phyloP scores from a whole-genome alignment of 2,329 filamentous ascomycete genomes.

The Nannizziopsis barbatae region DNA sequence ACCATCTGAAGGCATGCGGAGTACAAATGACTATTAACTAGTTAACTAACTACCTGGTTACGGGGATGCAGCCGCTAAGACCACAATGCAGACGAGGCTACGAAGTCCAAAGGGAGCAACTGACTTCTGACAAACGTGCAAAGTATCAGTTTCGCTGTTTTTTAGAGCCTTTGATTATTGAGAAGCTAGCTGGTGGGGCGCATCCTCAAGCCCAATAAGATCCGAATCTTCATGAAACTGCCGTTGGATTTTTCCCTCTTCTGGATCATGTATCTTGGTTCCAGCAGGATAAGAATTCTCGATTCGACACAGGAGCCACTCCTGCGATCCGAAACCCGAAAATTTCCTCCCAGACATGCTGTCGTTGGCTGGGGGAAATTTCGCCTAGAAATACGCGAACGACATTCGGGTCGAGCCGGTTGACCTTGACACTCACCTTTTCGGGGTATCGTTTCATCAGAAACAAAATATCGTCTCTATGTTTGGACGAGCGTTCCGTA shows the following conservation, averaged over 20 bases:
- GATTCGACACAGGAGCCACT: background rate
- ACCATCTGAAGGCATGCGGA: no score
- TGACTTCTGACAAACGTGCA: no score
- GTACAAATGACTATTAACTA: no score
- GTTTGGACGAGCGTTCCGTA: background rate
- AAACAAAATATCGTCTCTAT: constrained; percentile 1
- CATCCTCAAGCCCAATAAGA: no score
- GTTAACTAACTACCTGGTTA: no score
- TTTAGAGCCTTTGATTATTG: background rate
- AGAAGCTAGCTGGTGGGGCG: background rate
- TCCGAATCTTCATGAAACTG: no score
- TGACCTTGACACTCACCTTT: constrained; percentile 1
- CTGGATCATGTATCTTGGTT: background rate
- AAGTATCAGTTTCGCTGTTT: no score
- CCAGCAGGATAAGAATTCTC: background rate
- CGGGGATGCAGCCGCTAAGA: no score
- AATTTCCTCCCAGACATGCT: background rate
- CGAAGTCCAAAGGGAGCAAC: no score
- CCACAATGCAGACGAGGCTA: no score
- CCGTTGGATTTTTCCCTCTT: no score
- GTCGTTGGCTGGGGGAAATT: background rate
- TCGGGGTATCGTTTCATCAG: constrained; percentile 1
- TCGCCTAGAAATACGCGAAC: background rate
- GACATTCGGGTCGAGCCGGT: background rate
- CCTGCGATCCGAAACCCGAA: constrained; percentile 2